phyloP scores from a whole-genome alignment of 2,329 filamentous ascomycete species.

The Penicillium sp. region DNA sequence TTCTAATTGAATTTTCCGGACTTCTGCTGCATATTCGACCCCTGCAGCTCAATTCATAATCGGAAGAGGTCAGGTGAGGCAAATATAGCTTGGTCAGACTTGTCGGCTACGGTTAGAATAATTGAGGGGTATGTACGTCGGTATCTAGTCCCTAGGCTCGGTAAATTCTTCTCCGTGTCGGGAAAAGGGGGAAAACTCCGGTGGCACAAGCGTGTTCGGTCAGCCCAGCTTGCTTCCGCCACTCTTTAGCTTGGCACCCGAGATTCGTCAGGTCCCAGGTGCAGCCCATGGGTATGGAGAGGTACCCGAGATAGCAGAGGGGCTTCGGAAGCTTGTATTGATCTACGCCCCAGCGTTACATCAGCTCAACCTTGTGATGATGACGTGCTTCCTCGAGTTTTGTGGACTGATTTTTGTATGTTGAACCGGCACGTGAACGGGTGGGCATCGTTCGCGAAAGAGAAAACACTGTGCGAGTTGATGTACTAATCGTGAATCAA shows the following conservation, averaged over 20 bases:
- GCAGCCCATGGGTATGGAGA: neutral
- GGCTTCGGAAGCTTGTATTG: neutral
- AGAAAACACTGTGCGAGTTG: neutral
- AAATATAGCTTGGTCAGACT: slow-evolving; percentile 10
- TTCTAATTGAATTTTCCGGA: neutral
- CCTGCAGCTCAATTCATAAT: neutral
- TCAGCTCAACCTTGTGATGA: neutral
- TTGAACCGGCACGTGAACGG: neutral
- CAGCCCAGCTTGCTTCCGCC: neutral
- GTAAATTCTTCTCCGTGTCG: slow-evolving; percentile 9
- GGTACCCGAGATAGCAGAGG: neutral
- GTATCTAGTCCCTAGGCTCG: neutral
- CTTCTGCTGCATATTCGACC: neutral
- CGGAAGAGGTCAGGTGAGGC: slow-evolving; percentile 1
- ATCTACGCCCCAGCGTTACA: neutral
- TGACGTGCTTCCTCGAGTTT: neutral
- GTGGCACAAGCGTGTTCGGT: slow-evolving; percentile 17
- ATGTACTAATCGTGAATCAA: neutral
- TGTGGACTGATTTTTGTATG: neutral
- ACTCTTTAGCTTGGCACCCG: neutral
- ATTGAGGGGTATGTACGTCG: neutral
- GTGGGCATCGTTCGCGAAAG: neutral
- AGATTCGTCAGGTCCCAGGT: neutral
- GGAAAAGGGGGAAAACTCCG: slow-evolving; percentile 24
- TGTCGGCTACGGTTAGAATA: neutral